These are phyloP conservation scores for Aspergillus thermomutatus DNA, from an alignment of 2,329 filamentous ascomycete species.

Conservation along the genomic window DNA sequence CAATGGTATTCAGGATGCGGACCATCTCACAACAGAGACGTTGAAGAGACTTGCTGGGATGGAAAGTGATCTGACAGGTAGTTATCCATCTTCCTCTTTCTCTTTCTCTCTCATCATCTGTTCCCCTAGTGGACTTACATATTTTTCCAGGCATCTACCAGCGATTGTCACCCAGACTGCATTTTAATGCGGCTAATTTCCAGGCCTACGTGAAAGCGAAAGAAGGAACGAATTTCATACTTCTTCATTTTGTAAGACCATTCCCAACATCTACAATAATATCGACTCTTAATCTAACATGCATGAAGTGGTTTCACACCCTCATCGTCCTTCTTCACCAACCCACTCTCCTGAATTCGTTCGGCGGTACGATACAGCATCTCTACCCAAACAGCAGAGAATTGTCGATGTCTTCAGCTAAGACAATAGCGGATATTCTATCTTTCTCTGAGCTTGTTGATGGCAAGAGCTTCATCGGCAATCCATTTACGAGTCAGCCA, in stretches of 20 bases:
- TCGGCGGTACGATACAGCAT: conserved; percentile 66
- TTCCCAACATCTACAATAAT: not conserved
- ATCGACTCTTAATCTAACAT: conserved; percentile 12
- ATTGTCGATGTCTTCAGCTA: conserved; percentile 80
- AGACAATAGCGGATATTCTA: conserved; percentile 85
- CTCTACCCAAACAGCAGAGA: conserved; percentile 78
- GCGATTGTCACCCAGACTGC: conserved; percentile 67
- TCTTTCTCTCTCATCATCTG: not conserved
- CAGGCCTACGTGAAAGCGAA: conserved; percentile 76
- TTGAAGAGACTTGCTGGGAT: conserved; percentile 70
- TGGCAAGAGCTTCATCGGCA: conserved; percentile 79
- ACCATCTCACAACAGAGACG: conserved; percentile 72
- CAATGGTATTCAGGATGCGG: conserved; percentile 72
- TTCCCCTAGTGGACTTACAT: conserved; percentile 1
- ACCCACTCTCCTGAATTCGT: conserved; percentile 75
- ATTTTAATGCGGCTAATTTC: conserved; percentile 84
- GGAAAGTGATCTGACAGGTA: conserved; percentile 70
- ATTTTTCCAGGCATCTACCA: conserved; percentile 58
- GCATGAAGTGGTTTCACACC: conserved; percentile 70
- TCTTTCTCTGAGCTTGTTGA: conserved; percentile 84
- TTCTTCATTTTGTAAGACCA: conserved; percentile 63
- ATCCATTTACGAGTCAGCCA: conserved; percentile 84
- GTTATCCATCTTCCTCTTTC: conserved; percentile 31
- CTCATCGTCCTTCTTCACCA: conserved; percentile 82
- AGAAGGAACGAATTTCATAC: conserved; percentile 81